Conservation (phyloP, 202 grass and related monocot genomes). For the Musa balbisiana region DNA sequence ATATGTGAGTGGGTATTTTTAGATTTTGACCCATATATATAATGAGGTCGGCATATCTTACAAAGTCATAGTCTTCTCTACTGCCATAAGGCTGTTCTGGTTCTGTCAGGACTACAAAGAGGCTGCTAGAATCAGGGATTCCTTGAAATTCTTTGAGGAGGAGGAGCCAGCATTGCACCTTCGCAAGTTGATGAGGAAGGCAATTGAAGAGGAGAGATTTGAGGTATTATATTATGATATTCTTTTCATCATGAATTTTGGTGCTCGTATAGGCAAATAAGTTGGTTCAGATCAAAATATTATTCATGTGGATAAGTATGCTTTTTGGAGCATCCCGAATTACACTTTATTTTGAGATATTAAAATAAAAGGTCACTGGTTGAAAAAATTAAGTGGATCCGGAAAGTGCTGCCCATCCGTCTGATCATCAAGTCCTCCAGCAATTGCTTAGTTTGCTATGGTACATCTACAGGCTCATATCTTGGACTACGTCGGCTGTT, state of each 20-base stretch:
- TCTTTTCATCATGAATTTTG: not conserved
- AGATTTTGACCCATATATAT: not conserved
- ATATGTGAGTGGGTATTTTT: not conserved
- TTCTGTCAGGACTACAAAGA: slow-evolving; percentile 75
- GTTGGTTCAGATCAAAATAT: too few species aligned
- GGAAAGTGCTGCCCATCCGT: too few species aligned
- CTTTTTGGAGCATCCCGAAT: too few species aligned
- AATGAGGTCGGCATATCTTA: not conserved
- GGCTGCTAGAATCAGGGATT: slow-evolving; percentile 75
- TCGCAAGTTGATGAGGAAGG: slow-evolving; percentile 48
- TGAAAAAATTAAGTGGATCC: too few species aligned
- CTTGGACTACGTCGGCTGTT: not conserved
- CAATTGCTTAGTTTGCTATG: too few species aligned
- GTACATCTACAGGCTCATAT: too few species aligned
- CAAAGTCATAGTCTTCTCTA: not conserved
- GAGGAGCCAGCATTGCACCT: slow-evolving; percentile 68
- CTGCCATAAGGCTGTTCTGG: not conserved
- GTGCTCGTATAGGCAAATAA: not conserved
- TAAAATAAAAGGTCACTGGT: too few species aligned
- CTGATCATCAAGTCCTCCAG: too few species aligned
- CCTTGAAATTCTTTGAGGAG: slow-evolving; percentile 66
- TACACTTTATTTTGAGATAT: too few species aligned
- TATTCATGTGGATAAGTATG: too few species aligned
- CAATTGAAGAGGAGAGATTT: slow-evolving; percentile 63
- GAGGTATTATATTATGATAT: slow-evolving; percentile 35